Evolutionary conservation across 78 protist species (phyloP).

Genomic region (Dictyostelium firmibasis): DNA sequence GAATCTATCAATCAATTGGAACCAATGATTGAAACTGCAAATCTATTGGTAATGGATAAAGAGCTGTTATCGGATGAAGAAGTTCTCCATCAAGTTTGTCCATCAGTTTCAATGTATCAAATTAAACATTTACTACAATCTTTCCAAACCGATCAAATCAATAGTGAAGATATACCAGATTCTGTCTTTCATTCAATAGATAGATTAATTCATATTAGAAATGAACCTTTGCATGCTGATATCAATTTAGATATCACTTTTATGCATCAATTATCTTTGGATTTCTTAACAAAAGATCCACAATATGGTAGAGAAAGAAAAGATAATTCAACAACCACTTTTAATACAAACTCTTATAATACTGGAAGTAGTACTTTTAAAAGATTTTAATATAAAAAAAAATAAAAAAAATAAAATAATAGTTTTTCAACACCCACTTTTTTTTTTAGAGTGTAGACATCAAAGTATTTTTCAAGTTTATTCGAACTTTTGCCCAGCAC

Average conservation of each 20-base stretch:
- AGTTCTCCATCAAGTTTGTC: constrained; percentile 28
- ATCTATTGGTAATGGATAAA: constrained; percentile 64
- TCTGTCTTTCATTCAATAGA: background rate
- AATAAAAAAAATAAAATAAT: background rate
- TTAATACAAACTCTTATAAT: background rate
- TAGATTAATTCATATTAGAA: background rate
- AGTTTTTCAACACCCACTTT: no score
- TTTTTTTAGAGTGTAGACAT: no score
- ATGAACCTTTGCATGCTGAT: constrained; percentile 14
- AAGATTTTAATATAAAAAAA: background rate
- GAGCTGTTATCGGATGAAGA: constrained; percentile 23
- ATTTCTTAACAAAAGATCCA: constrained; percentile 46
- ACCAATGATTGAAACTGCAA: constrained; percentile 50
- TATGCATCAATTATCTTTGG: constrained; percentile 61
- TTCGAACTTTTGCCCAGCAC: no score
- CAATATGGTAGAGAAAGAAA: constrained; percentile 31
- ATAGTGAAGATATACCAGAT: constrained; percentile 26
- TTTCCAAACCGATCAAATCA: constrained; percentile 36
- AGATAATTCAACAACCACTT: background rate
- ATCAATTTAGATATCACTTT: constrained; percentile 38
- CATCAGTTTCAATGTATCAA: constrained; percentile 35
- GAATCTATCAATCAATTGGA: constrained; percentile 22
- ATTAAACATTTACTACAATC: constrained; percentile 6
- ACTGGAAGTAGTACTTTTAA: background rate
- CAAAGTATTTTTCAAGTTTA: no score